Percentiles rank a stretch among this genome's conserved stretches.
These are phyloP conservation scores for Elsinoe batatas DNA, from an alignment of 2,329 filamentous ascomycete species.

Conservation along the genomic window DNA sequence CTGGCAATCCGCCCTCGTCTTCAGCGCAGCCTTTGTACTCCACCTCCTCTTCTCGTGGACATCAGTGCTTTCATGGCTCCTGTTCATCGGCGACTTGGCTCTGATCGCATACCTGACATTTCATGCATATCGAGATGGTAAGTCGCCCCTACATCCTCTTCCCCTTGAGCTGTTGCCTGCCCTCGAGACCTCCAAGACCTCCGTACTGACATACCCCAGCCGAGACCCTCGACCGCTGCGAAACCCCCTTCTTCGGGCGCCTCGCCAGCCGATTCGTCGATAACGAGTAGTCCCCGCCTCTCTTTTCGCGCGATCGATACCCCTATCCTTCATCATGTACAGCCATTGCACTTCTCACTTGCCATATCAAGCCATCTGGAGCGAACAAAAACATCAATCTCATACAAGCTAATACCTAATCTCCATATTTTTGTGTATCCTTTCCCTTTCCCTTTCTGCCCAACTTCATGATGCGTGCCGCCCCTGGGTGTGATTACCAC, in stretches of 20 bases:
- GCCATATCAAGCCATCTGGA: too few species aligned
- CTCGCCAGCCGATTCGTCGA: constrained; percentile 85
- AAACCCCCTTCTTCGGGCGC: constrained; percentile 76
- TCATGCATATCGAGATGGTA: constrained; percentile 76
- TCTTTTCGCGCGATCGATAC: constrained; percentile 6
- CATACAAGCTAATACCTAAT: not conserved
- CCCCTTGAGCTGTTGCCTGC: not conserved
- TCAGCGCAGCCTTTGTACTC: constrained; percentile 50
- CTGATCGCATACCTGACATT: constrained; percentile 68
- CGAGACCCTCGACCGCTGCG: constrained; percentile 58
- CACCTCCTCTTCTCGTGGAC: constrained; percentile 86
- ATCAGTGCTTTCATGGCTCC: constrained; percentile 67
- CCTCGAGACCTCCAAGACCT: not conserved
- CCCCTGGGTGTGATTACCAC: not conserved
- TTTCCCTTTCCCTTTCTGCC: not conserved
- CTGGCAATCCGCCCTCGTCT: constrained; percentile 55
- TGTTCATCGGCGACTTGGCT: constrained; percentile 65
- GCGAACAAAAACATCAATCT: not conserved
- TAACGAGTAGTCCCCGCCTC: constrained; percentile 52
- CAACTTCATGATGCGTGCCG: not conserved
- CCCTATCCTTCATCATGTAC: not conserved
- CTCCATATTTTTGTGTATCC: not conserved
- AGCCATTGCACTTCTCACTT: not conserved
- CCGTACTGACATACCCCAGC: constrained; percentile 33
- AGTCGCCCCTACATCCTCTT: constrained; percentile 24